A percentile compares a stretch with the other conserved stretches of the same genome.
Conservation (phyloP, 2,329 filamentous ascomycete genomes). For the Eutypa lata region DNA sequence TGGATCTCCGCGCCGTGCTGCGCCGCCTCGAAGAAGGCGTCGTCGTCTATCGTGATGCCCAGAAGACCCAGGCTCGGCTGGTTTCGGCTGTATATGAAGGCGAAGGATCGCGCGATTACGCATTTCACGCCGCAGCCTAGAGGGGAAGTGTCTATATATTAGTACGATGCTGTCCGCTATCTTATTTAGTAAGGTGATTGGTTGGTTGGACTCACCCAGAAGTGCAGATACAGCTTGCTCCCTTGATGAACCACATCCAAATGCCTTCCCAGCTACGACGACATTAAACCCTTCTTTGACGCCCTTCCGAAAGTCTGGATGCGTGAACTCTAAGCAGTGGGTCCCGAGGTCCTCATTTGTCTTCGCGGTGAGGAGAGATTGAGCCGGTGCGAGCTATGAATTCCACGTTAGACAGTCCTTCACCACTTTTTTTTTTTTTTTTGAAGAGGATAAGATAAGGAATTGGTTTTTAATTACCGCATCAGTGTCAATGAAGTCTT, state of each 20-base stretch:
- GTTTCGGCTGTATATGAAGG: constrained; percentile 45
- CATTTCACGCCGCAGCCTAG: constrained; percentile 35
- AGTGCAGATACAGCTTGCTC: constrained; percentile 41
- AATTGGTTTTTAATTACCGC: constrained; percentile 17
- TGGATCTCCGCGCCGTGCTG: constrained; percentile 32
- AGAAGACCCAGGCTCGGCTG: constrained; percentile 42
- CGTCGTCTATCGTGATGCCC: constrained; percentile 37
- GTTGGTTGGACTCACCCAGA: neutral
- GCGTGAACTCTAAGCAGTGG: constrained; percentile 38
- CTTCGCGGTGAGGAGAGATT: constrained; percentile 27
- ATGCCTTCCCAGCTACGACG: constrained; percentile 43
- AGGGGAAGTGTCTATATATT: too few species aligned
- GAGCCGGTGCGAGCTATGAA: constrained; percentile 35
- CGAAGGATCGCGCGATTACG: constrained; percentile 42
- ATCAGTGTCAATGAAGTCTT: constrained; percentile 44
- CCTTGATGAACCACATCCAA: constrained; percentile 43
- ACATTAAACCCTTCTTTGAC: constrained; percentile 34
- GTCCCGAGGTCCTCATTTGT: constrained; percentile 31
- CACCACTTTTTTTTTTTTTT: too few species aligned
- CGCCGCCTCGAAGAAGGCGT: constrained; percentile 34
- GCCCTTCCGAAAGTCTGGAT: constrained; percentile 36
- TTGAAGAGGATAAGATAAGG: too few species aligned
- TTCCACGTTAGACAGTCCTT: too few species aligned
- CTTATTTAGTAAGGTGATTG: too few species aligned
- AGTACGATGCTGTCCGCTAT: too few species aligned